phyloP scores from a whole-genome alignment of 306 rosid species.

The Hippophae rhamnoides region DNA sequence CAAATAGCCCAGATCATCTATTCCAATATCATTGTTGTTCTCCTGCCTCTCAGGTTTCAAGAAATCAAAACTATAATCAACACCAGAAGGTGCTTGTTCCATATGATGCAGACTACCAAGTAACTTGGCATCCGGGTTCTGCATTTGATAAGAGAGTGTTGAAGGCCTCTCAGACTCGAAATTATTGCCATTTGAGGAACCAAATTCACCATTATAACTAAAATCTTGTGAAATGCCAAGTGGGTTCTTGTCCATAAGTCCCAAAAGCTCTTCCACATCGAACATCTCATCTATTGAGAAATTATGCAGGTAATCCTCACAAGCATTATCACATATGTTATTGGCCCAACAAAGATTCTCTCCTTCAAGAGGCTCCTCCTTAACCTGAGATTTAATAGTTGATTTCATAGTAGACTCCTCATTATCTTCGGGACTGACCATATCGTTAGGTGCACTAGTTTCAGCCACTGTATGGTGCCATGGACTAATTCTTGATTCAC shows the following conservation, averaged over 20 bases:
- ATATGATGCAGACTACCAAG: constrained; percentile 52
- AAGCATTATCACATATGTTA: background rate
- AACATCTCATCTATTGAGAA: constrained; percentile 54
- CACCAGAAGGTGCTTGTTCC: constrained; percentile 35
- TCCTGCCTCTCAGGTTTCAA: constrained; percentile 37
- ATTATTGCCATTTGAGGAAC: constrained; percentile 7
- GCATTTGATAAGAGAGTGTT: constrained; percentile 32
- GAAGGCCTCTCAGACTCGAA: constrained; percentile 25
- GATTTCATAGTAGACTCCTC: constrained; percentile 17
- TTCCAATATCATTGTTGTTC: constrained; percentile 10
- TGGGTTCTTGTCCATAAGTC: constrained; percentile 28
- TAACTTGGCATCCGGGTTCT: constrained; percentile 59
- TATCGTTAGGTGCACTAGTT: constrained; percentile 15
- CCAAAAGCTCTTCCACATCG: constrained; percentile 51
- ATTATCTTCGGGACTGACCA: constrained; percentile 24
- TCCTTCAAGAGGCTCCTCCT: background rate
- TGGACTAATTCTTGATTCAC: constrained; percentile 7
- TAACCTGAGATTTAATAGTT: background rate
- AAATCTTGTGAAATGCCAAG: constrained; percentile 23
- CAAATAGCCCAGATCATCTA: constrained; percentile 29
- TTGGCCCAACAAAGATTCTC: background rate
- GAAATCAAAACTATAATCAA: constrained; percentile 52
- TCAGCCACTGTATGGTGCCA: constrained; percentile 16
- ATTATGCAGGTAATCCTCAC: constrained; percentile 19
- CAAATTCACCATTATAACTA: constrained; percentile 13